Evolutionary conservation across 768 basidiomycete genomes (phyloP).

Genomic region (Hebeloma cylindrosporum): DNA sequence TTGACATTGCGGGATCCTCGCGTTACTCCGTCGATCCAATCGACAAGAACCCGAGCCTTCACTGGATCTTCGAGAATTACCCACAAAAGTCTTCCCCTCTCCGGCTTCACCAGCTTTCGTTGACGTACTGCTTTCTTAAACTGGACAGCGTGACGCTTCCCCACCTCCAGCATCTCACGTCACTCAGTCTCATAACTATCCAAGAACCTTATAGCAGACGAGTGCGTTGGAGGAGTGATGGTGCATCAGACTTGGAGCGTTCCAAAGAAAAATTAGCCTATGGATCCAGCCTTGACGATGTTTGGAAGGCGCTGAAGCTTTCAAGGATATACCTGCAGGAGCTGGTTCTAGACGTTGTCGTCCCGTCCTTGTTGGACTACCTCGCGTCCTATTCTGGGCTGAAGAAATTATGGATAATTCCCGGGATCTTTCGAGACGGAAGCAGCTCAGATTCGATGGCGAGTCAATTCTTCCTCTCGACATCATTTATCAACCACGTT

Average conservation of each 20-base stretch:
- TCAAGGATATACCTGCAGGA: slow-evolving; percentile 2
- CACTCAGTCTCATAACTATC: slow-evolving; percentile 7
- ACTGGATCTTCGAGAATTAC: slow-evolving; percentile 15
- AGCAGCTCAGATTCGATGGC: slow-evolving; percentile 3
- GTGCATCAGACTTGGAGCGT: background rate
- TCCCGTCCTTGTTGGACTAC: slow-evolving; percentile 1
- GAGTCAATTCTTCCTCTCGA: slow-evolving; percentile 5
- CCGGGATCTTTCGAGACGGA: background rate
- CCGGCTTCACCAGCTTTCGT: slow-evolving; percentile 10
- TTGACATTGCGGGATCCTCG: slow-evolving; percentile 10
- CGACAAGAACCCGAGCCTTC: slow-evolving; percentile 12
- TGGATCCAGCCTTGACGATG: slow-evolving; percentile 6
- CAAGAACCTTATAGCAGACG: slow-evolving; percentile 3
- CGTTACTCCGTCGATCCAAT: slow-evolving; percentile 2
- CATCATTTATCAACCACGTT: slow-evolving; percentile 1
- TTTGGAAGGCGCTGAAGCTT: slow-evolving; percentile 5
- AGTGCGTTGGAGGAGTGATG: background rate
- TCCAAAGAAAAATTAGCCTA: background rate
- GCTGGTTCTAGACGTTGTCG: slow-evolving; percentile 3
- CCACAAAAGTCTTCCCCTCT: slow-evolving; percentile 8
- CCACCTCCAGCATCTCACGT: slow-evolving; percentile 10
- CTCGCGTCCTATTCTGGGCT: slow-evolving; percentile 10
- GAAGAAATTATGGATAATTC: slow-evolving; percentile 2
- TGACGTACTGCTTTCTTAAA: slow-evolving; percentile 4
- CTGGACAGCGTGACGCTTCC: slow-evolving; percentile 11